A percentile compares a stretch with the other conserved stretches of the same genome.
phyloP scores from a whole-genome alignment of 441 rosid species.

The Pelargonium citronellum region DNA sequence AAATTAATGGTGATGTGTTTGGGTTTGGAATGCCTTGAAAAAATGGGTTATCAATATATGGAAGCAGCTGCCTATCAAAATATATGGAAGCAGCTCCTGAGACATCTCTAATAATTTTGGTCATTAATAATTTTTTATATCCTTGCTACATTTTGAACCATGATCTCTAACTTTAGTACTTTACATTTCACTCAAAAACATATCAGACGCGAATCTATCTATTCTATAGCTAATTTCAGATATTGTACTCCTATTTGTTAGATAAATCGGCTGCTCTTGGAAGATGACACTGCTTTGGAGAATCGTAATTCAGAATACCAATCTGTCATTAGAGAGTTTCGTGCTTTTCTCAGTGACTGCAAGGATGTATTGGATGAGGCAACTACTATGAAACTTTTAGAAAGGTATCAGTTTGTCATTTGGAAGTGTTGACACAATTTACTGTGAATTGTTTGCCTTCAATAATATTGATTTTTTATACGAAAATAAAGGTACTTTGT shows the following conservation, averaged over 20 bases:
- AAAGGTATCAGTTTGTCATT: constrained; percentile 51
- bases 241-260: constrained; percentile 25
- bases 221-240: constrained; percentile 14
- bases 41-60: constrained; percentile 12
- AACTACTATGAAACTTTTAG: constrained; percentile 92
- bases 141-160: constrained; percentile 15
- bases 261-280: constrained; percentile 91
- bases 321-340: constrained; percentile 74
- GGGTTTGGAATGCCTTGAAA: background rate
- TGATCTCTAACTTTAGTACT: background rate
- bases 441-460: constrained; percentile 9
- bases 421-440: constrained; percentile 7
- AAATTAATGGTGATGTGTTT: background rate
- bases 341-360: constrained; percentile 94
- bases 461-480: background rate
- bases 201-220: constrained; percentile 10
- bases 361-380: constrained; percentile 97
- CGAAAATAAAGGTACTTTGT: background rate
- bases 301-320: constrained; percentile 78
- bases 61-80: constrained; percentile 5
- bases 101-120: constrained; percentile 8
- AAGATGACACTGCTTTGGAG: constrained; percentile 83
- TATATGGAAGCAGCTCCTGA: constrained; percentile 16
- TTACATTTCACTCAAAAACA: constrained; percentile 8
- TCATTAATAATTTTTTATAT: background rate